phyloP scores from a whole-genome alignment of 306 rosid genomes.

The Ormosia semicastrata region DNA sequence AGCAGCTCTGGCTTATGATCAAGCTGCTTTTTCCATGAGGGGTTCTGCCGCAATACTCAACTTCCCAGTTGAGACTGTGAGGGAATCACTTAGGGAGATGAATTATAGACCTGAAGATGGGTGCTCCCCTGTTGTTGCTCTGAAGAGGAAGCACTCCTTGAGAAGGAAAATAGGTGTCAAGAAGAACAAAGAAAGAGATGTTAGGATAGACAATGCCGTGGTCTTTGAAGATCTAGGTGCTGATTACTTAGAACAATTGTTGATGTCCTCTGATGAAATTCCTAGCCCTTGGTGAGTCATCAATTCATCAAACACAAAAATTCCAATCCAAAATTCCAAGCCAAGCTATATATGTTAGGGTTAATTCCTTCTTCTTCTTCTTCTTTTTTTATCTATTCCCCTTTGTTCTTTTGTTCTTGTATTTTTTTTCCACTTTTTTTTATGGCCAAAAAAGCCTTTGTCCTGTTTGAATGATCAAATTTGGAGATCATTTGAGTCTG shows the following conservation, averaged over 20 bases:
- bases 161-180: conserved; percentile 56
- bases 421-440: neutral
- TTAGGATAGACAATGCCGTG: conserved; percentile 58
- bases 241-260: conserved; percentile 85
- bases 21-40: conserved; percentile 89
- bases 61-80: conserved; percentile 71
- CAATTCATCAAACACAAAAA: neutral
- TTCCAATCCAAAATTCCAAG: neutral
- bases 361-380: neutral
- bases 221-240: conserved; percentile 90
- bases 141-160: conserved; percentile 85
- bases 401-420: conserved; percentile 10
- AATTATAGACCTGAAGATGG: conserved; percentile 48
- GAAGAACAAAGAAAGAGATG: conserved; percentile 48
- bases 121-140: conserved; percentile 85
- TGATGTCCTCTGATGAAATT: conserved; percentile 51
- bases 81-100: conserved; percentile 72
- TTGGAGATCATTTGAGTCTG: conserved; percentile 29
- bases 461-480: conserved; percentile 32
- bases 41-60: conserved; percentile 82
- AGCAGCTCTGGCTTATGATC: conserved; percentile 91
- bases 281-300: conserved; percentile 26
- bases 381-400: neutral
- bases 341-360: neutral
- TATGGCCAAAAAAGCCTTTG: neutral